These are phyloP conservation scores for Nicotiana tabacum DNA, from an alignment of 257 asterid species.

Conservation along the genomic window DNA sequence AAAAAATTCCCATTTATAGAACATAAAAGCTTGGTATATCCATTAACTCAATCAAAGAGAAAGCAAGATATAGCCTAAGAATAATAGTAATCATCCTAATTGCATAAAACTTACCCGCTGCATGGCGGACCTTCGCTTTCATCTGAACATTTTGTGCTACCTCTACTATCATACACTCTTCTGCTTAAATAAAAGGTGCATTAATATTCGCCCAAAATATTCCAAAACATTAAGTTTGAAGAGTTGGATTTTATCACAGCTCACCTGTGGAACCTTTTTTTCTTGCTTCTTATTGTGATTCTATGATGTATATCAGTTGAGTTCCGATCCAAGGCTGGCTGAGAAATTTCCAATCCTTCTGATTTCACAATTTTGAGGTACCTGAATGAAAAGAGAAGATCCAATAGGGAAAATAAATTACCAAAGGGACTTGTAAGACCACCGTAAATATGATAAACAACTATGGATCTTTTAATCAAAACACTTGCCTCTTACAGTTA, in stretches of 20 bases:
- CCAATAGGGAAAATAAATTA: neutral
- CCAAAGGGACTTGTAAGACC: neutral
- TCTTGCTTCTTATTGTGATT: conserved; percentile 76
- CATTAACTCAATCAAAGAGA: neutral
- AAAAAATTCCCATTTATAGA: neutral
- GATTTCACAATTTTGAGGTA: conserved; percentile 73
- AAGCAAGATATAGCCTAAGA: neutral
- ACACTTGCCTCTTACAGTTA: no score
- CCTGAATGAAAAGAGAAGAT: conserved; percentile 28
- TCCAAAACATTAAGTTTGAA: neutral
- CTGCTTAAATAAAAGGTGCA: conserved; percentile 34
- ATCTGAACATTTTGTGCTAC: conserved; percentile 69
- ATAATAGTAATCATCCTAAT: neutral
- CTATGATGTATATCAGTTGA: conserved; percentile 97
- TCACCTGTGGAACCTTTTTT: conserved; percentile 68
- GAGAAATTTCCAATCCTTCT: conserved; percentile 89
- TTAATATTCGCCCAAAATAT: conserved; percentile 11
- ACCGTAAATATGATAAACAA: neutral
- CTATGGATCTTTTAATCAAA: no score
- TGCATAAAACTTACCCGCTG: conserved; percentile 50
- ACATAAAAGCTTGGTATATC: neutral
- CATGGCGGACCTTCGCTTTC: conserved; percentile 94
- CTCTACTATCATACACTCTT: conserved; percentile 79
- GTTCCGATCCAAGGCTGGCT: conserved; percentile 98
- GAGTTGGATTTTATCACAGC: neutral